phyloP scores from a whole-genome alignment of 176 grass and related monocot species.

The Metroxylon sagu region DNA sequence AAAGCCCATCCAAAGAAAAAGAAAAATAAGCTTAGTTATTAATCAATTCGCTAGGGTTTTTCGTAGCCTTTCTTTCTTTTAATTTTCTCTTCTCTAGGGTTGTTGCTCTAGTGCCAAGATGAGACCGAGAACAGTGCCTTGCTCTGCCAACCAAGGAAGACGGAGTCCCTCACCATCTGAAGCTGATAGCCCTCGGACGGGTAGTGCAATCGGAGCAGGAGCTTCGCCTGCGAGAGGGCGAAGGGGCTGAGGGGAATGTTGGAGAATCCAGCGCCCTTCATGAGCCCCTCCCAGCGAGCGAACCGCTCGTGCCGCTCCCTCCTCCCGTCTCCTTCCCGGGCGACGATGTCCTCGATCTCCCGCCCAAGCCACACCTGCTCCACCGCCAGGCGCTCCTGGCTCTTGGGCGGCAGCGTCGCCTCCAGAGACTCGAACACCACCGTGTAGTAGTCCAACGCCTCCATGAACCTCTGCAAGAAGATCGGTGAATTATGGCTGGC shows the following conservation, averaged over 20 bases:
- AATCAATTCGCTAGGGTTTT: too few relatives aligned
- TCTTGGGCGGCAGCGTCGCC: conserved; percentile 83
- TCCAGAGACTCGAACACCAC: conserved; percentile 87
- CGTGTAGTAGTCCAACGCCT: conserved; percentile 65
- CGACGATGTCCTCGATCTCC: conserved; percentile 70
- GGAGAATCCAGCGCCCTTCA: conserved; percentile 38
- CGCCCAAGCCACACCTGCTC: conserved; percentile 65
- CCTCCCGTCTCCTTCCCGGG: conserved; percentile 12
- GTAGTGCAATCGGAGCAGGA: conserved; percentile 91
- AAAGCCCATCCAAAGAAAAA: too few relatives aligned
- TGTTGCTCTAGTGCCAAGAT: conserved; percentile 53
- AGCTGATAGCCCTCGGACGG: conserved; percentile 88
- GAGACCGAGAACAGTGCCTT: conserved; percentile 85
- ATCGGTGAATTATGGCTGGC: conserved; percentile 11
- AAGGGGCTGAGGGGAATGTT: conserved; percentile 61
- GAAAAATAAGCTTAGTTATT: too few relatives aligned
- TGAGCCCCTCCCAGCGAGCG: conserved; percentile 53
- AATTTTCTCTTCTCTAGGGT: too few relatives aligned
- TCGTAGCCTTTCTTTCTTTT: too few relatives aligned
- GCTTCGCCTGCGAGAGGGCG: conserved; percentile 72
- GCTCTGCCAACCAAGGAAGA: conserved; percentile 84
- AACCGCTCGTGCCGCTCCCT: conserved; percentile 40
- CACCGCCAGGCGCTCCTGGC: conserved; percentile 58
- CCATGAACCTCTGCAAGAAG: conserved; percentile 31
- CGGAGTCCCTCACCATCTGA: conserved; percentile 60